A percentile compares a stretch with the other conserved stretches of the same genome.
Conservation (phyloP, 1,139 yeast genomes). For the Yamadazyma atmosphaerica region DNA sequence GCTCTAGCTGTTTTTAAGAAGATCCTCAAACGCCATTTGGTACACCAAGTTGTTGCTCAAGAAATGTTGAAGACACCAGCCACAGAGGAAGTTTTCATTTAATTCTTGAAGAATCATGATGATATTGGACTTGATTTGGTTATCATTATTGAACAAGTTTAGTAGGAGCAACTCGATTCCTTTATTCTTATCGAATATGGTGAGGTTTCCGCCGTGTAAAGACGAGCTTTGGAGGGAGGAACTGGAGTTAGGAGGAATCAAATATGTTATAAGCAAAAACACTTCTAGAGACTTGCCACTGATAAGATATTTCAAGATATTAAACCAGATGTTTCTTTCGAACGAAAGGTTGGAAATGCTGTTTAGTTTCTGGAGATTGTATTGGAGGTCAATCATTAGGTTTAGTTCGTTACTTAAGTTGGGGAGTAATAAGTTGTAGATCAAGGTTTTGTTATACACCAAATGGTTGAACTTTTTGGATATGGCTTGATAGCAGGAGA, state of each 20-base stretch:
- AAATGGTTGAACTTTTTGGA: slow-evolving; percentile 39
- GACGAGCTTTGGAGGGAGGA: slow-evolving; percentile 42
- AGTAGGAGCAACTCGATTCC: slow-evolving; percentile 45
- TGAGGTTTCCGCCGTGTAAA: slow-evolving; percentile 42
- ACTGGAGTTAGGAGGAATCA: slow-evolving; percentile 46
- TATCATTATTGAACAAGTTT: slow-evolving; percentile 35
- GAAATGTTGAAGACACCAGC: slow-evolving; percentile 46
- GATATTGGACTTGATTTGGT: slow-evolving; percentile 42
- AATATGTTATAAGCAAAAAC: slow-evolving; percentile 41
- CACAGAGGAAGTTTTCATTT: slow-evolving; percentile 46
- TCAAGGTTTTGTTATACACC: slow-evolving; percentile 33
- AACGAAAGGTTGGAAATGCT: slow-evolving; percentile 15
- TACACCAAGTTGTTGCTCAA: slow-evolving; percentile 41
- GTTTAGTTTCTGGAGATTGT: slow-evolving; percentile 42
- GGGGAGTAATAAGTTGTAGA: slow-evolving; percentile 37
- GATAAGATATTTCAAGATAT: slow-evolving; percentile 42
- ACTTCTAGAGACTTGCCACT: slow-evolving; percentile 47
- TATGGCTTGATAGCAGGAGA: slow-evolving; percentile 45
- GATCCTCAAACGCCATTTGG: slow-evolving; percentile 42
- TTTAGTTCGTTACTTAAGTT: slow-evolving; percentile 44
- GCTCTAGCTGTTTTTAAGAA: neutral
- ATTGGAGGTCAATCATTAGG: slow-evolving; percentile 46
- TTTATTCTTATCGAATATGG: slow-evolving; percentile 48
- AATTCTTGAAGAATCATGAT: slow-evolving; percentile 48
- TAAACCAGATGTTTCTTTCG: slow-evolving; percentile 42